Conservation (phyloP, 2,329 filamentous ascomycete genomes). For the Fusarium sp. region DNA sequence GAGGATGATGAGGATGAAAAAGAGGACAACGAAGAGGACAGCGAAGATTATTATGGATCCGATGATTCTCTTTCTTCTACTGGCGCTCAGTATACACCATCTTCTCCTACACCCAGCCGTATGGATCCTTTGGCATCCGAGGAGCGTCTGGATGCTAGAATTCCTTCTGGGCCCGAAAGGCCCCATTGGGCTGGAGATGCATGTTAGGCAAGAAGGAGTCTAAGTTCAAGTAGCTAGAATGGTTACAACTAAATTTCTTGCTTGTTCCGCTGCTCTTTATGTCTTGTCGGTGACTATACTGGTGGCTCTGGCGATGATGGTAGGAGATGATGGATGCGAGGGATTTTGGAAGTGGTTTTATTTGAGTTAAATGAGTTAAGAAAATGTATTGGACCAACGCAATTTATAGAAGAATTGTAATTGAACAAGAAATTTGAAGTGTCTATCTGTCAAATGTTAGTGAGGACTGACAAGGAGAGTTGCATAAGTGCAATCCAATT, state of each 20-base stretch:
- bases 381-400: neutral
- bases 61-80: neutral
- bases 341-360: neutral
- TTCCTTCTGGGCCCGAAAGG: neutral
- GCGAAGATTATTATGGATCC: neutral
- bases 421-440: neutral
- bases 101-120: neutral
- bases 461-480: neutral
- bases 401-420: too few species aligned
- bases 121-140: neutral
- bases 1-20: neutral
- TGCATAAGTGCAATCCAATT: fast-evolving
- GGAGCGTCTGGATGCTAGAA: neutral
- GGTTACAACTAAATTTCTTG: neutral
- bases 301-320: neutral
- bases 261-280: neutral
- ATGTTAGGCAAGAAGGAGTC: neutral
- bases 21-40: neutral
- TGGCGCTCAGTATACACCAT: neutral
- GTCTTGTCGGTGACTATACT: neutral
- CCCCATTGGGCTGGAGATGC: neutral
- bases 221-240: too few species aligned
- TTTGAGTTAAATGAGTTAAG: neutral
- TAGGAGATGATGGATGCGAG: neutral
- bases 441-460: neutral